Evolutionary conservation across 305 asterid genomes (phyloP).

Genomic region (Euphrasia arctica): DNA sequence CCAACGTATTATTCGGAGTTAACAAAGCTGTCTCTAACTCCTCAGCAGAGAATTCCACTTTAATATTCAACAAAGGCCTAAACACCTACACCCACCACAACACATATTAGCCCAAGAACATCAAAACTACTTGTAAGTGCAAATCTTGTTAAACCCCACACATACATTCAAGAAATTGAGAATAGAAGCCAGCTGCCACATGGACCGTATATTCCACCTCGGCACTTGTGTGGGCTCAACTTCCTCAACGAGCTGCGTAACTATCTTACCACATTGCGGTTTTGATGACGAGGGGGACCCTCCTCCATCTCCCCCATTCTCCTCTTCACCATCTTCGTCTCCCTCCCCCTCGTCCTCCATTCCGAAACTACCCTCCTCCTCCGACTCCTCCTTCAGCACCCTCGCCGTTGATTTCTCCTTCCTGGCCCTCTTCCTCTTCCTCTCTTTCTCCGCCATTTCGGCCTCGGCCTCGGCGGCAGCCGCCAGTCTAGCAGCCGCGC

Average conservation of each 20-base stretch:
- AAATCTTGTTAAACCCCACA: constrained; percentile 20
- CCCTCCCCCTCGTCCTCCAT: constrained; percentile 39
- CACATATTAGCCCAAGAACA: constrained; percentile 27
- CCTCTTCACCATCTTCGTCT: constrained; percentile 44
- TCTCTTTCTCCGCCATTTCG: constrained; percentile 41
- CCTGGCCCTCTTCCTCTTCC: constrained; percentile 53
- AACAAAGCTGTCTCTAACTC: no score
- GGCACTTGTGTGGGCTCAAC: constrained; percentile 60
- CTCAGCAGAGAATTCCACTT: constrained; percentile 50
- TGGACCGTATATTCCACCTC: no score
- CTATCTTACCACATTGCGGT: constrained; percentile 51
- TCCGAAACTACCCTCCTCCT: constrained; percentile 32
- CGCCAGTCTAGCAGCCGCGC: constrained; percentile 85
- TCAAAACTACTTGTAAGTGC: constrained; percentile 13
- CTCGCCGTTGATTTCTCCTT: constrained; percentile 54
- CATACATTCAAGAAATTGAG: constrained; percentile 93
- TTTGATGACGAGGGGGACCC: constrained; percentile 37
- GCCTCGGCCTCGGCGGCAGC: constrained; percentile 87
- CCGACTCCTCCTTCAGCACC: constrained; percentile 61
- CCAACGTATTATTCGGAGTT: no score
- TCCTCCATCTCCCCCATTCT: constrained; percentile 19
- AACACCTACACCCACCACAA: constrained; percentile 61
- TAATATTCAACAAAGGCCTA: constrained; percentile 83
- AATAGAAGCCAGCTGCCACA: constrained; percentile 68
- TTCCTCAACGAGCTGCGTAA: constrained; percentile 74